A percentile compares a stretch with the other conserved stretches of the same genome.
Evolutionary conservation across 2,329 filamentous ascomycete genomes (phyloP).

Genomic region (Cladosporium cucumerinum): DNA sequence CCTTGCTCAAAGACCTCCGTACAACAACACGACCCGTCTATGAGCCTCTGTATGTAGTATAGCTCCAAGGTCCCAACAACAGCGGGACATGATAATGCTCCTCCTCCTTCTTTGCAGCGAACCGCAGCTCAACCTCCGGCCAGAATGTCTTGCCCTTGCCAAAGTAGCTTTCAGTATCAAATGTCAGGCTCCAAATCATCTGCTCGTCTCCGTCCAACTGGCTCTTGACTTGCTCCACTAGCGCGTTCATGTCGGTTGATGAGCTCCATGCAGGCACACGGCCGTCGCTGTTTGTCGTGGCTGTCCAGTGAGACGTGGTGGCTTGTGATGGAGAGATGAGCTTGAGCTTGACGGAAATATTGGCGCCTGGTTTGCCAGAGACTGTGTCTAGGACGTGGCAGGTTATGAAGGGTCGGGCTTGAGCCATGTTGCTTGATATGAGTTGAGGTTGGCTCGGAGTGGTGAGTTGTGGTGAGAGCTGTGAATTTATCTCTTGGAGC

Average conservation of each 20-base stretch:
- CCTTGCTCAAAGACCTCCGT: not conserved
- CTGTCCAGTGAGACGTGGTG: slow-evolving; percentile 53
- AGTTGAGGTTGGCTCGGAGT: not conserved
- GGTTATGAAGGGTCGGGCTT: slow-evolving; percentile 60
- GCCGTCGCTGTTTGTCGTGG: slow-evolving; percentile 72
- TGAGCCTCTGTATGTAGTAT: slow-evolving; percentile 77
- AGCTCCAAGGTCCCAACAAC: slow-evolving; percentile 73
- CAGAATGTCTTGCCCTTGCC: slow-evolving; percentile 57
- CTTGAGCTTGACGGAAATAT: slow-evolving; percentile 64
- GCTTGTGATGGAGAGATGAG: slow-evolving; percentile 37
- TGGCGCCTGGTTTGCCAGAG: slow-evolving; percentile 64
- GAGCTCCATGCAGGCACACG: slow-evolving; percentile 68
- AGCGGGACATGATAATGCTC: slow-evolving; percentile 79
- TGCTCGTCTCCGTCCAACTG: slow-evolving; percentile 36
- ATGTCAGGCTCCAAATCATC: slow-evolving; percentile 65
- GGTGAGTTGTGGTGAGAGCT: not conserved
- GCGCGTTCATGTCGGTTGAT: slow-evolving; percentile 33
- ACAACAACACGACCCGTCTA: slow-evolving; percentile 34
- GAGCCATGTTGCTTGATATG: not conserved
- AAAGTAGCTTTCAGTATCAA: slow-evolving; percentile 71
- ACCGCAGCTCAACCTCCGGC: slow-evolving; percentile 55
- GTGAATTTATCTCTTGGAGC: not conserved
- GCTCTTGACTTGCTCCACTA: slow-evolving; percentile 37
- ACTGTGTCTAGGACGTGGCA: slow-evolving; percentile 84
- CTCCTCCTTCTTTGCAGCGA: slow-evolving; percentile 43